Percentiles rank a stretch among this genome's conserved stretches.
phyloP scores from a whole-genome alignment of 139 green algal species.

The Micractinium sp. region DNA sequence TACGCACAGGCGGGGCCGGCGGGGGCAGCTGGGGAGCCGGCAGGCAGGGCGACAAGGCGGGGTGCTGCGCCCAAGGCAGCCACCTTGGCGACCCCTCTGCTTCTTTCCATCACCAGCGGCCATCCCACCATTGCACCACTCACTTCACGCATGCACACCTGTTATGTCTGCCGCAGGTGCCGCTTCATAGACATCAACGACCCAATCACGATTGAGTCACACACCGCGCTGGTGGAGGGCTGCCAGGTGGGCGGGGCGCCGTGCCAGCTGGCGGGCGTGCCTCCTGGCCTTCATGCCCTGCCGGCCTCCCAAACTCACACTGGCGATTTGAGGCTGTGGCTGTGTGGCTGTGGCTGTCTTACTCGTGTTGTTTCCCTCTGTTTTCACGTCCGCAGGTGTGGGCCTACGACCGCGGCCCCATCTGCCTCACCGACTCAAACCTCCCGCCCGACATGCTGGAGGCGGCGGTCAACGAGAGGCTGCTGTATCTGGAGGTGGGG shows the following conservation, averaged over 20 bases:
- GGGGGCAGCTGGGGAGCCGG: no score
- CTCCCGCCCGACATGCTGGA: not conserved
- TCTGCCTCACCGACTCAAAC: not conserved
- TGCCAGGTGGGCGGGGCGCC: not conserved
- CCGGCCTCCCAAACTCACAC: no score
- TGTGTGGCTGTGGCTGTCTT: no score
- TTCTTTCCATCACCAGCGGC: not conserved
- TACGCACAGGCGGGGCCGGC: no score
- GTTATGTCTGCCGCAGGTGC: not conserved
- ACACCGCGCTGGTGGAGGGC: not conserved
- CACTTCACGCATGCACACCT: no score
- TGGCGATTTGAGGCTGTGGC: no score
- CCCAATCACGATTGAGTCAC: not conserved
- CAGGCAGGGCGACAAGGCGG: no score
- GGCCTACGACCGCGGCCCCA: constrained; percentile 2
- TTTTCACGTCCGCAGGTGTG: not conserved
- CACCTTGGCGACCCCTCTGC: not conserved
- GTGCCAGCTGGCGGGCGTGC: no score
- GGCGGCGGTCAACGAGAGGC: not conserved
- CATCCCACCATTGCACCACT: no score
- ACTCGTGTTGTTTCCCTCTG: no score
- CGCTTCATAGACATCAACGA: constrained; percentile 1
- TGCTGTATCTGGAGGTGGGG: not conserved
- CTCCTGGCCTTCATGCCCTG: no score
- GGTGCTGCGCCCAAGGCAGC: not conserved